Base-by-base conservation (phyloP, 1,139 yeast genomes). In the Blastobotrys persicus region DNA sequence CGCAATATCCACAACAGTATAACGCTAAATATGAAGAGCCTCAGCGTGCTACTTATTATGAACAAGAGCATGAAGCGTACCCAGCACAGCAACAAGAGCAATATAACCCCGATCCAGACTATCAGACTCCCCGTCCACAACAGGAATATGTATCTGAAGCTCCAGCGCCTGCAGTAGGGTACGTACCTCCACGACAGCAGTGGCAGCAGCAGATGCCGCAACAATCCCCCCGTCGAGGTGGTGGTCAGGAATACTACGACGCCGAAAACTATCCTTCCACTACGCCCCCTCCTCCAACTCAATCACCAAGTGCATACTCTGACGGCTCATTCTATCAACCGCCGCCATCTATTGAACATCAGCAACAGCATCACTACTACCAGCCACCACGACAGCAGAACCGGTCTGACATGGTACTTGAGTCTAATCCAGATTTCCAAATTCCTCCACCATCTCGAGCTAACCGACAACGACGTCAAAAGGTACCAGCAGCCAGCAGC, bases 381-480 rank as follows among this genome's bases (percentile, higher is more conserved):
- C 58, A 51, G 16, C 53, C 50, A 37, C 51, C 39, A 19, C 39
- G 34, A 37, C 55, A 42, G 39, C 52, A 48, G 26, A 51, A 50
- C 16, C 44, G 50, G 11, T 50, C 53, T 50, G 62, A 20, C 58
- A 66, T 31, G 71, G 66, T 65, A 16, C 55, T 67, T 40, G 58
- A 59, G 19, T 56, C 47, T 48, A 68, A 68, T 49, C 71, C 71
- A 1, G 71, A 68, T 52, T 68, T 68, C 54, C 60, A 64, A 45
- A 38, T 68, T 1, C 66, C 53, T n/a, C 49, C 52, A 12, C 45
- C 40, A 16, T 26, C 45, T 3, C 26, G 31, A 31, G 40, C 48
- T 23, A 35, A 34, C 18, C 45, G 34, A 28, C 45, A 42, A 16
- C 45, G 45, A 42, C 11, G 13, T 6, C 28, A 17, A 12, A 19